Percentiles rank a stretch among this genome's conserved stretches.
Evolutionary conservation across 1,139 yeast species (phyloP).

Genomic region (Saccharomyces uvarum): DNA sequence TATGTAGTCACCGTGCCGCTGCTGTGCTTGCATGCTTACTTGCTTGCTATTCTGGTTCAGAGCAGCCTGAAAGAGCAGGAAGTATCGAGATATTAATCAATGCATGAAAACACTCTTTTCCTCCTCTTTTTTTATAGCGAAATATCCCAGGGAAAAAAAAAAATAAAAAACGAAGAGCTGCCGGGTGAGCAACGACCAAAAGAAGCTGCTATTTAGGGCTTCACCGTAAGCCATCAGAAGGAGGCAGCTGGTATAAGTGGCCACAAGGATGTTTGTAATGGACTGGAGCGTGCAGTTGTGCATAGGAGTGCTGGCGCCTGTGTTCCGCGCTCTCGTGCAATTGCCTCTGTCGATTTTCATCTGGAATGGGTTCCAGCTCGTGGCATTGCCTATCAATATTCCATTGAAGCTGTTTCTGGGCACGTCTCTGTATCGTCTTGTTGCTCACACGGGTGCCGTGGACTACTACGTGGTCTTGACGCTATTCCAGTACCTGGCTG

Average conservation of each 20-base stretch:
- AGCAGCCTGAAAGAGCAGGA: too few species aligned
- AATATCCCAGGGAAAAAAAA: neutral
- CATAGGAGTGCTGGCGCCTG: neutral
- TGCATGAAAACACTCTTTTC: neutral
- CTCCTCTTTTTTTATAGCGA: neutral
- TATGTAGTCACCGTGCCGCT: neutral
- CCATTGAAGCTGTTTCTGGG: slow-evolving; percentile 6
- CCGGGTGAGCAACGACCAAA: neutral
- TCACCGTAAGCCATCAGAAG: neutral
- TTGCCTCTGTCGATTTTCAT: slow-evolving; percentile 17
- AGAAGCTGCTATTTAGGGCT: neutral
- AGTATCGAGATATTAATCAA: too few species aligned
- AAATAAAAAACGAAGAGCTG: neutral
- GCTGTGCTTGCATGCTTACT: neutral
- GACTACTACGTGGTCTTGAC: slow-evolving; percentile 7
- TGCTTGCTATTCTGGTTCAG: neutral
- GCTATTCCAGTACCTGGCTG: slow-evolving; percentile 10
- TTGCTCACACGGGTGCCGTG: slow-evolving; percentile 5
- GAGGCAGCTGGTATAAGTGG: neutral
- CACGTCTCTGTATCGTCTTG: slow-evolving; percentile 10
- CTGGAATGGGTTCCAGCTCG: slow-evolving; percentile 13
- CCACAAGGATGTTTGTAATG: neutral
- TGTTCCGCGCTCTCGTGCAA: slow-evolving; percentile 8
- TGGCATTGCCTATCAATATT: slow-evolving; percentile 8
- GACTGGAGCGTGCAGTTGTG: neutral